Conservation (phyloP, 495 filamentous ascomycete genomes). For the Penicillium herquei region DNA sequence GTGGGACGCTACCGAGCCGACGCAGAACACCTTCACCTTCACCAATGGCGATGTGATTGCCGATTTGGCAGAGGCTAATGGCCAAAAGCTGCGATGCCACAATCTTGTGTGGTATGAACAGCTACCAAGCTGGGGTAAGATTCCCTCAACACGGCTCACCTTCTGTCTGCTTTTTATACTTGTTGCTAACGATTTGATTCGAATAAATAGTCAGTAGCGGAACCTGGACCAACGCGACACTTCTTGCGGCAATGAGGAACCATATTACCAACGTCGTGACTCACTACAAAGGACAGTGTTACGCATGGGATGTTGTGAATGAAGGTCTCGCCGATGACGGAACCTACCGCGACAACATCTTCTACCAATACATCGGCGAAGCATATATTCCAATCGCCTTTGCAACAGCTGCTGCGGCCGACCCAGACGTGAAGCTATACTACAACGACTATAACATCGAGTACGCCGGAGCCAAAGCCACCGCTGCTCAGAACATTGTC, state of each 20-base stretch:
- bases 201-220: constrained; percentile 43
- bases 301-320: constrained; percentile 45
- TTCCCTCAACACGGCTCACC: not conserved
- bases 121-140: constrained; percentile 54
- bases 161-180: no score
- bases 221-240: constrained; percentile 51
- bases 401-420: constrained; percentile 45
- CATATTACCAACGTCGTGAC: constrained; percentile 41
- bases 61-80: constrained; percentile 49
- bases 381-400: constrained; percentile 48
- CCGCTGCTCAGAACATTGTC: constrained; percentile 49
- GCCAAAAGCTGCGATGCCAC: constrained; percentile 57
- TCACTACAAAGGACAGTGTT: constrained; percentile 56
- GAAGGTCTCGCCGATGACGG: constrained; percentile 50
- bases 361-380: constrained; percentile 43
- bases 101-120: constrained; percentile 64
- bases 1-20: constrained; percentile 54
- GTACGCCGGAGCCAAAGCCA: constrained; percentile 46
- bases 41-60: constrained; percentile 49
- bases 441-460: constrained; percentile 73
- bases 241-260: constrained; percentile 50
- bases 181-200: constrained; percentile 3
- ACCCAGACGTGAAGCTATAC: constrained; percentile 54
- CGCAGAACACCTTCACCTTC: constrained; percentile 49
- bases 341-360: constrained; percentile 41